A percentile compares a stretch with the other conserved stretches of the same genome.
These are phyloP conservation scores for Starmerella vaccinii DNA, from an alignment of 805 yeast genomes.

Conservation along the genomic window DNA sequence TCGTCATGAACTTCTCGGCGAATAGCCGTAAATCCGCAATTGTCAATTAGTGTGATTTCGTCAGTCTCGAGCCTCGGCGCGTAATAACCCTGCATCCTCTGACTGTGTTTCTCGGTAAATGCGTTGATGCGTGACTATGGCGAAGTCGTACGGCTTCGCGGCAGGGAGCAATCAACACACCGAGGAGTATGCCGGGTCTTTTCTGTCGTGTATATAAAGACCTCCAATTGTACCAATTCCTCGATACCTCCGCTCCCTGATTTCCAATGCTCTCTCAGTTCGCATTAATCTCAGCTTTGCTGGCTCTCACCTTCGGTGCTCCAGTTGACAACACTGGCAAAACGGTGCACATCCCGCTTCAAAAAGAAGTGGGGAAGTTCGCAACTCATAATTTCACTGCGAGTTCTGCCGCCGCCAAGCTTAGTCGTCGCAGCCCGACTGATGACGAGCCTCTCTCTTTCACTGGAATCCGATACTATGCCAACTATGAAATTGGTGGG, in stretches of 20 bases:
- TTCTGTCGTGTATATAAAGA: background rate
- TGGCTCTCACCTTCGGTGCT: background rate
- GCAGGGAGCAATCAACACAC: no score
- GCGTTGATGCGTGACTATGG: background rate
- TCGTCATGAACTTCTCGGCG: no score
- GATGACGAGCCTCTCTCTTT: background rate
- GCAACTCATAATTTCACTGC: background rate
- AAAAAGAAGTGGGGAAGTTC: background rate
- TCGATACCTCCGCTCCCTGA: background rate
- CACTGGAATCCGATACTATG: conserved; percentile 17
- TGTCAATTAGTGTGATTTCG: no score
- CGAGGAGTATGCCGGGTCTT: no score
- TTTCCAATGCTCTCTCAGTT: background rate
- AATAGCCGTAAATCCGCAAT: no score
- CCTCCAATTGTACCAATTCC: background rate
- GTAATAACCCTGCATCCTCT: background rate
- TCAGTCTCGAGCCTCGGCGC: background rate
- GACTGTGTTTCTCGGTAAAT: background rate
- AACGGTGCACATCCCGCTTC: conserved; percentile 2
- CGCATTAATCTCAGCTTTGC: background rate
- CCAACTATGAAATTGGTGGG: conserved; percentile 39
- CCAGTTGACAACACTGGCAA: background rate
- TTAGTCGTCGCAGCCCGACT: background rate
- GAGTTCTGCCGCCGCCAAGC: background rate
- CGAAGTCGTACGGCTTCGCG: no score